These are phyloP conservation scores for Oemleria cerasiformis DNA, from an alignment of 306 rosid genomes.

Conservation along the genomic window DNA sequence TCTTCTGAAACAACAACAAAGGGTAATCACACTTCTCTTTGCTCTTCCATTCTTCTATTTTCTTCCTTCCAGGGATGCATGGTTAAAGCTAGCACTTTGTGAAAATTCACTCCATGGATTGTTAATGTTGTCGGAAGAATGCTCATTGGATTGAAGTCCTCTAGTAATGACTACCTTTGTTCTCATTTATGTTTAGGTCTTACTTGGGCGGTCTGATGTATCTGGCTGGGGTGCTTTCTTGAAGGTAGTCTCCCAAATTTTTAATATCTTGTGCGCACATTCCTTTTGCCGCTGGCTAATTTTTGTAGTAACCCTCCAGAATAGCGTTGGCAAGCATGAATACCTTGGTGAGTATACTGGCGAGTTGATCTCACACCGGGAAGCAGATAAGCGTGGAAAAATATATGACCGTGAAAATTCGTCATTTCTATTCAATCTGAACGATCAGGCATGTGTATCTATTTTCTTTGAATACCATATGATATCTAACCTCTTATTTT, in stretches of 20 bases:
- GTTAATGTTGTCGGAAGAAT: background rate
- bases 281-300: conserved; percentile 30
- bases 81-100: background rate
- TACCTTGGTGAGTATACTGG: conserved; percentile 99
- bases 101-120: background rate
- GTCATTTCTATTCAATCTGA: conserved; percentile 94
- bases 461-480: background rate
- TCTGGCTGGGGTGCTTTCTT: conserved; percentile 99
- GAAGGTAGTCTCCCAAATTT: conserved; percentile 50
- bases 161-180: conserved; percentile 9
- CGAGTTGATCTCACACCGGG: conserved; percentile 91
- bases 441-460: conserved; percentile 77
- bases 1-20: conserved; percentile 96
- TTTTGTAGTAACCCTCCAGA: conserved; percentile 53
- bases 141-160: background rate
- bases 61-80: conserved; percentile 4
- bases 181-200: conserved; percentile 55
- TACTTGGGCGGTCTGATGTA: conserved; percentile 93
- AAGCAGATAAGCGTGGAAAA: conserved; percentile 99
- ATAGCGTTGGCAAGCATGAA: conserved; percentile 94
- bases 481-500: background rate
- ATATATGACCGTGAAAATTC: conserved; percentile 98
- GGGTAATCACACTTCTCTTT: conserved; percentile 52
- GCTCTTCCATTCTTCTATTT: conserved; percentile 20
- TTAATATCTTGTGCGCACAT: conserved; percentile 12